These are phyloP conservation scores for Trebouxia sp. DNA, from an alignment of 139 green algal genomes.

Conservation along the genomic window DNA sequence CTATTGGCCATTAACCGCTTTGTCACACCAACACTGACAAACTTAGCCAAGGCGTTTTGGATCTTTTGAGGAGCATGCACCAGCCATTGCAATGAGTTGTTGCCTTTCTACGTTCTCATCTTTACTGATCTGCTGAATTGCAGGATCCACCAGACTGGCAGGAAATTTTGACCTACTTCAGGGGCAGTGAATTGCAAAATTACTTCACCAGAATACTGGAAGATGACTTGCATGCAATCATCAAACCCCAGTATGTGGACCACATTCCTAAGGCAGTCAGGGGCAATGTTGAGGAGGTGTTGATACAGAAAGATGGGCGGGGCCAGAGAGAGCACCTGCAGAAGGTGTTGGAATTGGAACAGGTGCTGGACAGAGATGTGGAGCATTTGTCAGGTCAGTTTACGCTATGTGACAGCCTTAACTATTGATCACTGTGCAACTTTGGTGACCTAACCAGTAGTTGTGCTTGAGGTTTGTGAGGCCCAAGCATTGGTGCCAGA, in stretches of 20 bases:
- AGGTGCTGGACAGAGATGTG: slow-evolving; percentile 93
- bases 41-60: too few species aligned
- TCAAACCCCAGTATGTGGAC: slow-evolving; percentile 96
- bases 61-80: too few species aligned
- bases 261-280: slow-evolving; percentile 91
- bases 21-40: too few species aligned
- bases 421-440: too few species aligned
- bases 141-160: slow-evolving; percentile 93
- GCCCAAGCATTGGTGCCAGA: too few species aligned
- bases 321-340: slow-evolving; percentile 68
- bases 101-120: too few species aligned
- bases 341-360: slow-evolving; percentile 79
- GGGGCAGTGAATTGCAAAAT: slow-evolving; percentile 97
- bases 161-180: slow-evolving; percentile 97
- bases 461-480: too few species aligned
- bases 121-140: neutral
- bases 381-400: slow-evolving; percentile 82
- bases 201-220: slow-evolving; percentile 98
- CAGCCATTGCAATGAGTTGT: too few species aligned
- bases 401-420: neutral
- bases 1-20: too few species aligned
- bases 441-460: too few species aligned
- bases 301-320: slow-evolving; percentile 86
- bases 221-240: slow-evolving; percentile 94
- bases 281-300: slow-evolving; percentile 84